These are phyloP conservation scores for Acacia acuminata DNA, from an alignment of 306 rosid species.

Conservation along the genomic window DNA sequence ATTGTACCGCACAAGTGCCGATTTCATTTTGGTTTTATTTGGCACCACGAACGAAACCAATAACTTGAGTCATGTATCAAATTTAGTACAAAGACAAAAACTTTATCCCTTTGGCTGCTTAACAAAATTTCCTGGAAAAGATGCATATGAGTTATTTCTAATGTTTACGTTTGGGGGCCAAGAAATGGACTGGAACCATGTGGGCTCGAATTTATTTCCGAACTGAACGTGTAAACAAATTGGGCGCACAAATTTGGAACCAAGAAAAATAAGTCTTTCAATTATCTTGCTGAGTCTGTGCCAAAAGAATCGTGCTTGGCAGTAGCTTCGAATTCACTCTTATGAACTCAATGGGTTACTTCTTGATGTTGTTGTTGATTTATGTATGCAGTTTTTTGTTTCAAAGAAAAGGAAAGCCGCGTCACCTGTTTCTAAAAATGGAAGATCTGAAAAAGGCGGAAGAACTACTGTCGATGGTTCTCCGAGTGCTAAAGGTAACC, in stretches of 20 bases:
- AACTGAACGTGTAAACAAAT: not conserved
- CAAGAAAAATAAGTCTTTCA: not conserved
- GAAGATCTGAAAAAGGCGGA: slow-evolving; percentile 55
- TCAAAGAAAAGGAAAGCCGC: slow-evolving; percentile 78
- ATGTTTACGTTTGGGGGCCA: not conserved
- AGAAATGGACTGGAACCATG: not conserved
- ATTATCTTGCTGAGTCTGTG: not conserved
- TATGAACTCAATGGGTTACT: slow-evolving; percentile 2
- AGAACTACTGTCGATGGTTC: slow-evolving; percentile 52
- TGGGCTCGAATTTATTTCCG: not conserved
- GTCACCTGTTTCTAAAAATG: slow-evolving; percentile 58
- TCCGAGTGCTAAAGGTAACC: slow-evolving; percentile 67
- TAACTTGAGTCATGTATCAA: not conserved
- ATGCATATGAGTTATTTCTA: not conserved
- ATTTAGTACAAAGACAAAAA: not conserved
- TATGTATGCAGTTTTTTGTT: slow-evolving; percentile 62
- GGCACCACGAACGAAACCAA: not conserved
- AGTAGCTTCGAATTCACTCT: not conserved
- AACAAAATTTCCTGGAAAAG: not conserved
- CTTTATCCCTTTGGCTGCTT: not conserved
- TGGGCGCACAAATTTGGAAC: not conserved
- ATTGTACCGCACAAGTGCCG: not conserved
- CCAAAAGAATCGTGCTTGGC: not conserved
- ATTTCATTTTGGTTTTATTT: not conserved
- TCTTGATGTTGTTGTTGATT: slow-evolving; percentile 1